Conservation (phyloP, 441 rosid genomes). For the Biscutella laevigata region DNA sequence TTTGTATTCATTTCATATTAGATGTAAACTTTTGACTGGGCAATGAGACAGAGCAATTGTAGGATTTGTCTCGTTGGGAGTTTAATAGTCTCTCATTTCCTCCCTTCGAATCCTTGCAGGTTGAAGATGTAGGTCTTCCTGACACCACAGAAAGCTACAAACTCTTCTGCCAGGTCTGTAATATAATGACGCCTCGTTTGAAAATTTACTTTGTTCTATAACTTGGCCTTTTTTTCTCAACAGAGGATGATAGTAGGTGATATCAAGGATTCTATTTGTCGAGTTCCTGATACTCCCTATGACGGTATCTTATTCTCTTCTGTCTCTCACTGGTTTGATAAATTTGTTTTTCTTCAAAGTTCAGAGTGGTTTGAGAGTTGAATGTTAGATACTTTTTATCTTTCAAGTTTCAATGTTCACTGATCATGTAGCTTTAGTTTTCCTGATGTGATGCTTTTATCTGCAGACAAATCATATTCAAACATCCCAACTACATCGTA, state of each 20-base stretch:
- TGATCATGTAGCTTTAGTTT: not conserved
- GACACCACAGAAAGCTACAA: constrained; percentile 89
- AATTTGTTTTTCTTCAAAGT: not conserved
- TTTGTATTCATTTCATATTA: not conserved
- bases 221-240: constrained; percentile 20
- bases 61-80: not conserved
- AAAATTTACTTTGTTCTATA: not conserved
- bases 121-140: constrained; percentile 70
- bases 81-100: constrained; percentile 4
- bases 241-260: constrained; percentile 96
- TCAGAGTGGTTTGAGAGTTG: not conserved
- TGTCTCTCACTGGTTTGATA: constrained; percentile 3
- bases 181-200: constrained; percentile 13
- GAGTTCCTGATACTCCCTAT: constrained; percentile 97
- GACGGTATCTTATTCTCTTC: constrained; percentile 51
- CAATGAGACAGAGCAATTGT: not conserved
- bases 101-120: constrained; percentile 36
- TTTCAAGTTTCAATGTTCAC: not conserved
- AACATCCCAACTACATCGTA: constrained; percentile 97
- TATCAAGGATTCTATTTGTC: constrained; percentile 92
- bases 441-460: constrained; percentile 20
- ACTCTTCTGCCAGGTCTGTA: constrained; percentile 76
- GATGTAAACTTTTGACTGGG: not conserved
- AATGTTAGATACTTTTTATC: not conserved
- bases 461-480: constrained; percentile 76